Evolutionary conservation across 768 basidiomycete genomes (phyloP), one percentile per base, ranked within the genome.

Genomic region (Suillus sp.): DNA sequence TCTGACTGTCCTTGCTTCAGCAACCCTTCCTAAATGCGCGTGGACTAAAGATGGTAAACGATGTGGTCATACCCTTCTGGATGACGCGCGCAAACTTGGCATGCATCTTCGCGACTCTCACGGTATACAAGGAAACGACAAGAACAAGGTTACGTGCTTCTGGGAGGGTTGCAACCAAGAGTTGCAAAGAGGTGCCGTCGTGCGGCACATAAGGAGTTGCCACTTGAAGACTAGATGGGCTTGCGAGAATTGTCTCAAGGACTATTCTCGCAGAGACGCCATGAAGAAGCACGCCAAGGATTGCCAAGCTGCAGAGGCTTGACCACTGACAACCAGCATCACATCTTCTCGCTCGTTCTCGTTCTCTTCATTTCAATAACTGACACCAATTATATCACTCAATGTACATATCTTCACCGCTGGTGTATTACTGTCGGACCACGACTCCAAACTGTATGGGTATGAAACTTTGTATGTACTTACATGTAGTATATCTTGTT

Each of bases 131-230:
- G 73, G 72, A 25, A 59, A 68, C 50, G 70, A 73, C 30, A 64
- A 61, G 42, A 50, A 62, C 0, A 60, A 56, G 3, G 59, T 64
- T 2, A 54, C 63, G 22, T 72, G 71, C 61, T 60, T 64, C 50
- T 72, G 73, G 71, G 60, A 47, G 42, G 69, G 61, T 35, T 72
- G 71, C 47, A 51, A 60, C 16, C 73, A 67, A 8, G 65, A 56
- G 37, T 66, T 75, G 71, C 69, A 71, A 63, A 71, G 74, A 61
- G 69, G 73, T 11, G 67, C 65, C 57, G 60, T 72, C 50, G 65
- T 66, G 30, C 63, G 73, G 16, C 73, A 75, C 22, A 55, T 72
- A 10, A 64, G 67, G 4, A 74, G 67, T 35, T 47, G 71, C 1
- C 71, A 75, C 56, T 13, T 73, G 22, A 43, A 64, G 10, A 59